Base-by-base conservation (phyloP, 192 early-diverging fungal genomes). In the Coemansia sp. region DNA sequence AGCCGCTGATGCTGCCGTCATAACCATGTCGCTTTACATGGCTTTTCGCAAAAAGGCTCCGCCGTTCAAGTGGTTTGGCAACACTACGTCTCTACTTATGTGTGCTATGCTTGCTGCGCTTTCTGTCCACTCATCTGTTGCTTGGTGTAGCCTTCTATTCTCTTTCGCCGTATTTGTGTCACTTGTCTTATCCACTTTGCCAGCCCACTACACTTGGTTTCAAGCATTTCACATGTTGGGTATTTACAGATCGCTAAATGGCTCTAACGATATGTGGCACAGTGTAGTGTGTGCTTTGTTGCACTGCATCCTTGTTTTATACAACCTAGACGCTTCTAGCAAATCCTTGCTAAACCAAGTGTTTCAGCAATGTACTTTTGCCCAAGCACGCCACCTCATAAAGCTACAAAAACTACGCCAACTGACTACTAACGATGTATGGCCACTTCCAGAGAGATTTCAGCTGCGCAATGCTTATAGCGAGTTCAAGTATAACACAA, bases 401-500 rank as follows among this genome's bases (percentile, higher is more conserved):
- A 36, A n/a, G 3, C 13, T 51, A 3, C 66, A 63, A 29, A 68
- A 51, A 12, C 20, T 60, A 5, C 40, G 71, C 47, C n/a, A 67
- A 16, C 40, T 80, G 18, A 73, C 38, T 5, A 13, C 47, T 12
- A 70, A 47, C n/a, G 79, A 80, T 11, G 62, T 80, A 9, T 63
- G 66, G 15, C 27, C 42, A 57, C 38, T 73, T 31, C 49, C 67
- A 1, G 38, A 64, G 13, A 29, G 44, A 13, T 27, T 44, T 12
- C 33, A 43, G 24, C 52, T 72, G 15, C 11, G 40, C 13, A 42
- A 16, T 27, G 60, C 70, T 6, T 47, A 55, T 33, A 40, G 46
- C 8, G 65, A 67, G 11, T 71, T 82, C 16, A 64, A 54, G 42
- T 77, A 74, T 49, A 43, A 82, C 51, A 44, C 46, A 47, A 66